Base-by-base conservation (phyloP, 768 basidiomycete species). In the Lentinula raphanica region DNA sequence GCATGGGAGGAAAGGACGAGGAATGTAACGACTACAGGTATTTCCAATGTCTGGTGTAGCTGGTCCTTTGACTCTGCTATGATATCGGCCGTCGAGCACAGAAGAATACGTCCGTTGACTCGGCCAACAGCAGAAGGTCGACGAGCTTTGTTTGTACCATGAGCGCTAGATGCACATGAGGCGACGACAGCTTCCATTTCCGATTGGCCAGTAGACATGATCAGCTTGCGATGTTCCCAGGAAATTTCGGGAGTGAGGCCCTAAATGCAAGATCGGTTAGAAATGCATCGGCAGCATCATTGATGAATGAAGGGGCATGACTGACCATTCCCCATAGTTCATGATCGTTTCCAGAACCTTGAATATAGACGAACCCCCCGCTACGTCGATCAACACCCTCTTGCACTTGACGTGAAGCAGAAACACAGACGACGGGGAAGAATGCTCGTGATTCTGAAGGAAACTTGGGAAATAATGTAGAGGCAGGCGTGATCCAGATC, bases 311-410 rank as follows among this genome's bases (percentile, higher is more conserved):
- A n/a, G n/a, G n/a, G n/a, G 27, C 50, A 31, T 21, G 31, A 12
- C 69, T 44, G 56, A 90, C 90, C 83, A 83, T 82, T 28, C 86
- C 81, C 94, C 93, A 95, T 5, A 89, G 75, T 69, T 97, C 94
- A 66, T 95, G 92, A 65, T 98, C 96, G 65, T 98, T 96, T 0
- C 94, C 96, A 0, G 90, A 92, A 1, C 96, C 96, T 69, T 96
- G 94, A 7, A 98, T 82, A 67, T 98, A 98, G 23, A 85, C 76
- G 67, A 87, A 97, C 0, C 90, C 91, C n/a, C 75, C 71, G 8
- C 75, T 62, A 0, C 87, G 80, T 21, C 88, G 76, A 59, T 89
- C 86, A 1, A 81, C 56, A 6, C 84, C 85, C 2, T 84, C 81
- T 5, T 73, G 66, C 5, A 87, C 76, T 61, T 84, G 85, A 62